Base-by-base conservation (phyloP, 495 filamentous ascomycete genomes). In the Tuber brumale region DNA sequence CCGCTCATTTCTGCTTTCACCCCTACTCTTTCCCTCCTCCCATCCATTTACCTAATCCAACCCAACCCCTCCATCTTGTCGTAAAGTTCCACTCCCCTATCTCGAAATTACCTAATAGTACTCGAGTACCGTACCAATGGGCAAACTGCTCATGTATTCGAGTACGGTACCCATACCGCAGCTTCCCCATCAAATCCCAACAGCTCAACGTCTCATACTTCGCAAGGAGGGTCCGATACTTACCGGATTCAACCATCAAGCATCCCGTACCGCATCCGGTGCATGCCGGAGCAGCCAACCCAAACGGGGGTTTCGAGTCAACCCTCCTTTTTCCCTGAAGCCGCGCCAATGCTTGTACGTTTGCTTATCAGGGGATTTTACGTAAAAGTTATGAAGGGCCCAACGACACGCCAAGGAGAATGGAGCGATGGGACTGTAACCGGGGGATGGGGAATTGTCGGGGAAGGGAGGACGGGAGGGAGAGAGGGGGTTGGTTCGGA, bases 301-400 rank as follows among this genome's bases (percentile, higher is more conserved):
- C 57, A 31, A 66, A 66, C 3, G 57, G 57, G 57, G 31, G 14
- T 66, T 18, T 66, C 57, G 57, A 66, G 35, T 66, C 14, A 35
- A 35, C 3, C 31, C 3, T 3, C n/a, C 16, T 18, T 31, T 66
- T 18, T 35, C 19, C 6, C 31, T 35, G 8, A 66, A 31, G 10
- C 57, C 57, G 57, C 57, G 12, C 57, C 57, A 66, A 66, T 66
- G 27, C 57, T 14, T 18, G 27, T 7, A 35, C 3, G 57, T 35
- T 66, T 66, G 57, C 57, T 66, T 66, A 66, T 66, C 57, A 2
- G 57, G 57, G 57, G 57, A 66, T 66, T 66, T 66, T 66, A 66
- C 57, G 57, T 66, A 66, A 66, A 35, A 66, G 57, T 66, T 35
- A 66, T 35, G 27, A 18, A 35, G 57, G 31, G 31, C 18, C 27